Conservation (phyloP, 176 grass and related monocot species). For the Dactylis glomerata region DNA sequence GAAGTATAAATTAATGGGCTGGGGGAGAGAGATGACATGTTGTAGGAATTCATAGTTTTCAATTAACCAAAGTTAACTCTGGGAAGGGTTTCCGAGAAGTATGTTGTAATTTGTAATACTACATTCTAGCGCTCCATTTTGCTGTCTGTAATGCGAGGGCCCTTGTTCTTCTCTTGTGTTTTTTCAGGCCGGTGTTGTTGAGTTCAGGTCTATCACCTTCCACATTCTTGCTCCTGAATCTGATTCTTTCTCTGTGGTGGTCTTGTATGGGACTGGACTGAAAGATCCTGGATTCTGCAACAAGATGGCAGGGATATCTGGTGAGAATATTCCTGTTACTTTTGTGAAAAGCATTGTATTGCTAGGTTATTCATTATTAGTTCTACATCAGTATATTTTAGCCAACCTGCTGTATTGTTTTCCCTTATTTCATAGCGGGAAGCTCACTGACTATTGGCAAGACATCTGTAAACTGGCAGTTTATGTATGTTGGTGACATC, state of each 20-base stretch:
- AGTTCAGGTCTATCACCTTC: constrained; percentile 18
- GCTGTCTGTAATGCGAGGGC: neutral
- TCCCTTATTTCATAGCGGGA: neutral
- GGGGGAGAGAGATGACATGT: neutral
- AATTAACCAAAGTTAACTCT: neutral
- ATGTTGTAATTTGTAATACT: neutral
- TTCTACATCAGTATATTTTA: neutral
- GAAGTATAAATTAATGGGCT: neutral
- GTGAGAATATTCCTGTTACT: constrained; percentile 21
- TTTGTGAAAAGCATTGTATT: neutral
- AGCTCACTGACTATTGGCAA: neutral
- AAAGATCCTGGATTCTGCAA: constrained; percentile 1
- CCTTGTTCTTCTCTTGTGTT: neutral
- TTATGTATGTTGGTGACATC: neutral
- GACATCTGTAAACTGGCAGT: neutral
- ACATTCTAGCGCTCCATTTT: constrained; percentile 9
- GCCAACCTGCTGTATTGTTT: neutral
- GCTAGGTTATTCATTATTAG: neutral
- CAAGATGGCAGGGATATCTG: constrained; percentile 29
- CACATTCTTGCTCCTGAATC: constrained; percentile 44
- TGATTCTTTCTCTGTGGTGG: constrained; percentile 39
- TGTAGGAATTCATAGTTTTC: constrained; percentile 14
- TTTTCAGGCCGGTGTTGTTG: constrained; percentile 41
- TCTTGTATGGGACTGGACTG: constrained; percentile 28
- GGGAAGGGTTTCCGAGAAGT: neutral